Conservation (phyloP, 2,329 filamentous ascomycete genomes). For the Trichophyton simii region DNA sequence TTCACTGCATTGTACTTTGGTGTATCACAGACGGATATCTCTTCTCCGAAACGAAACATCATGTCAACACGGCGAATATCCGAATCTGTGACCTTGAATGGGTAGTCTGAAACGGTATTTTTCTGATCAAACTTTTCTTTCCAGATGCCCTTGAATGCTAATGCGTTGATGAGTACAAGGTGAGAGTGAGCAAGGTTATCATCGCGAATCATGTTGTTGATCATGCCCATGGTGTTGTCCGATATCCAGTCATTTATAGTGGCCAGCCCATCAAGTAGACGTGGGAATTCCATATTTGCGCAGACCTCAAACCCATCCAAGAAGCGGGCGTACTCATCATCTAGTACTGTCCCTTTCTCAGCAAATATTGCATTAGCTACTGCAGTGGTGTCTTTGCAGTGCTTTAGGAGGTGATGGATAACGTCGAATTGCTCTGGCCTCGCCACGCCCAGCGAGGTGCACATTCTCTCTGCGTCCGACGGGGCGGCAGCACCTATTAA, state of each 20-base stretch:
- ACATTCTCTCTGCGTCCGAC: not conserved
- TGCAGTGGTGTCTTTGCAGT: not conserved
- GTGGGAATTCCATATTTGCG: not conserved
- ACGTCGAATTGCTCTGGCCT: not conserved
- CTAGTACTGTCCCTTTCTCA: not conserved
- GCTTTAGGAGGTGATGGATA: not conserved
- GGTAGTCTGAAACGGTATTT: not conserved
- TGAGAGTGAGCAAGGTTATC: not conserved
- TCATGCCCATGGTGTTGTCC: not conserved
- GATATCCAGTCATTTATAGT: slow-evolving; percentile 1
- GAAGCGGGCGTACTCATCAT: not conserved
- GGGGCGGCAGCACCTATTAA: not conserved
- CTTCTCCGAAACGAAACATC: not conserved
- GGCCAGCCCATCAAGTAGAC: not conserved
- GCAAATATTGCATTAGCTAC: slow-evolving; percentile 1
- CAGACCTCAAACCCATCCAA: not conserved
- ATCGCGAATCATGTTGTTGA: not conserved
- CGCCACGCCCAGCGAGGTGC: not conserved
- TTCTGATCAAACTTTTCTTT: not conserved
- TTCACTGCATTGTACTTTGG: not conserved
- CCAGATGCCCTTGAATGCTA: slow-evolving; percentile 4
- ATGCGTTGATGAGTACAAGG: not conserved
- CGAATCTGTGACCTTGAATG: not conserved
- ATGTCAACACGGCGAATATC: not conserved
- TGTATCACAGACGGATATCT: not conserved